Evolutionary conservation across 2,329 filamentous ascomycete genomes (phyloP), one percentile per base, ranked within the genome.

Genomic region (Dactylellina leptospora): DNA sequence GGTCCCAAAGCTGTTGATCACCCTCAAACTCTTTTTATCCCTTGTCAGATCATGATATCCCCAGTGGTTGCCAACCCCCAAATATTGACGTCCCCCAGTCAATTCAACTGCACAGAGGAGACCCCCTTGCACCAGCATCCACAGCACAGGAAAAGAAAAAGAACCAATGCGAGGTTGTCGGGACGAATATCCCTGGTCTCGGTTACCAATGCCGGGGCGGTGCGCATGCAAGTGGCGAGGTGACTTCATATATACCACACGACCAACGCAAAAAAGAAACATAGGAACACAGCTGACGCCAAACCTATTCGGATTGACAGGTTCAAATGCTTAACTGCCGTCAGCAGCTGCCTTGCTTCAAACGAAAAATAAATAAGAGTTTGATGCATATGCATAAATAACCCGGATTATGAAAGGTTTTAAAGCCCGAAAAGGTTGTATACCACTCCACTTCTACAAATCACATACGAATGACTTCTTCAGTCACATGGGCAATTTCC

Each of bases 201-300:
- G 66, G 66, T 71, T 62, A 71, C 38, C 66, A 61, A 47, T 48
- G 63, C 63, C 58, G 55, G 63, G 40, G 47, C 47, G n/a, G 16
- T 30, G 50, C 20, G 22, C 61, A 44, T 45, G 62, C 62, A 68
- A 54, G 23, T 22, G 11, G 58, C 27, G 27, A 45, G 40, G 25
- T 2, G 28, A 20, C 47, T 23, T 44, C 22, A 42, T 51, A 45
- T 36, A 42, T 72, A 72, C 68, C 68, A 72, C 59, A 72, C 47
- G 20, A 47, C 22, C 68, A 72, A 72, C 68, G 51, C 68, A 63
- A 62, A 45, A 22, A 27, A 27, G 50, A 33, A 47, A 25, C 47
- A 23, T 45, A n/a, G n/a, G n/a, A n/a, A n/a, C n/a, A n/a, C n/a
- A n/a, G 18, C 44, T 23, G 27, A 13, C 38, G 8, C 16, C 33